Conservation (phyloP, 441 rosid genomes). For the Brassica balearica region DNA sequence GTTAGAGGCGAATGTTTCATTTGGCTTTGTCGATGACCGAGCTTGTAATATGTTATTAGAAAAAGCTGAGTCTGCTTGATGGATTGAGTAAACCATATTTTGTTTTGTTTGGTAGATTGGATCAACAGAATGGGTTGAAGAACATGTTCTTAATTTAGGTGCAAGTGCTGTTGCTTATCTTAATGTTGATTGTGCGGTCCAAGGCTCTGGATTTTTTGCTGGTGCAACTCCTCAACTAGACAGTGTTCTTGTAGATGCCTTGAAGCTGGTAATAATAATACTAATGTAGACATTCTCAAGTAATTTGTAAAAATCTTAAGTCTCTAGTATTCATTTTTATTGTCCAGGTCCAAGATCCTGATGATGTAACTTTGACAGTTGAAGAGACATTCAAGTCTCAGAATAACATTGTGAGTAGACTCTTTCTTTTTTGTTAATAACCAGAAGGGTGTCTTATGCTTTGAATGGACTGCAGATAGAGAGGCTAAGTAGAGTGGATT, state of each 20-base stretch:
- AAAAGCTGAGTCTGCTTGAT: not conserved
- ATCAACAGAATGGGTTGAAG: conserved; percentile 98
- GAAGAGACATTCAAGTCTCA: conserved; percentile 66
- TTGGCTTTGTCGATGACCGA: too few relatives aligned
- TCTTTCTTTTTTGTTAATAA: conserved; percentile 21
- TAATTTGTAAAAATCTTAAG: conserved; percentile 1
- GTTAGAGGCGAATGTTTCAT: too few relatives aligned
- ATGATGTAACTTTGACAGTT: conserved; percentile 54
- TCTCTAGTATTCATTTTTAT: conserved; percentile 15
- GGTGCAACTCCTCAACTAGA: conserved; percentile 92
- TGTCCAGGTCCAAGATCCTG: conserved; percentile 86
- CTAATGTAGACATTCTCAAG: not conserved
- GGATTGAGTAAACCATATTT: conserved; percentile 6
- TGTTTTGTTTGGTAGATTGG: conserved; percentile 58
- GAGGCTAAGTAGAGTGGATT: conserved; percentile 83
- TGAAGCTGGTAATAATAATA: conserved; percentile 56
- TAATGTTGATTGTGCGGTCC: conserved; percentile 97
- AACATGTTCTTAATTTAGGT: conserved; percentile 76
- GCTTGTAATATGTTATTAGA: not conserved
- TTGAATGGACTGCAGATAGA: conserved; percentile 62
- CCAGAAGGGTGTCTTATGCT: conserved; percentile 3
- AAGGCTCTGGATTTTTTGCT: conserved; percentile 91
- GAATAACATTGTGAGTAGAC: conserved; percentile 43
- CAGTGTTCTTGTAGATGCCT: conserved; percentile 68
- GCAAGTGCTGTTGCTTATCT: conserved; percentile 90